Evolutionary conservation across 495 filamentous ascomycete genomes (phyloP), one percentile per base, ranked within the genome.

Genomic region (Annulohypoxylon stygium): DNA sequence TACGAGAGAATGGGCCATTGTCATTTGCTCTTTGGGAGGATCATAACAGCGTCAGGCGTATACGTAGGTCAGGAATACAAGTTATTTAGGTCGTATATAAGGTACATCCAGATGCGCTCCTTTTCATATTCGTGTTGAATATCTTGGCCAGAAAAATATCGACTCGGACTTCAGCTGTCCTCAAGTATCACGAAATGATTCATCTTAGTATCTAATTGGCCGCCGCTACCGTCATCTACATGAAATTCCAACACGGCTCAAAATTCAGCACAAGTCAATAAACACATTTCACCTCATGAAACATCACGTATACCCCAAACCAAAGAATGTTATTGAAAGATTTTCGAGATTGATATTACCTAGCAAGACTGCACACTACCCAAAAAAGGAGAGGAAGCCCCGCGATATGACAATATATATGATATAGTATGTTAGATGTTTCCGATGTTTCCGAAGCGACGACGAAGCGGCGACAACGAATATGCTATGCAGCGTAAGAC

Each of bases 271-370:
- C 12, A 54, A 54, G 14, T 11, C 10, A 54, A 33, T 20, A 33
- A 30, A 11, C 23, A 54, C 23, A 30, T 41, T 25, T 39, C 47
- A 33, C 4, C 6, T 43, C 43, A 47, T 47, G 16, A 47, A 47
- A 20, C 41, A n/a, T 47, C 14, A 30, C 7, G 12, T 37, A 36
- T 61, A 7, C 41, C 41, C 30, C 10, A 53, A 57, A n/a, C 12
- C 3, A 4, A 55, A 48, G 25, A 0, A 43, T 65, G 36, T 65
- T 60, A 61, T 47, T 18, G 43, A 47, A 47, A 47, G 4, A 66
- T 12, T 20, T 61, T 61, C 36, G 37, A 60, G 12, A 26, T 61
- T 66, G 54, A 41, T 67, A 73, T 71, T 71, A 73, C 70, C 64
- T 64, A 64, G 41, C 58, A 64, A 43, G n/a, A 68, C 59, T 33